Evolutionary conservation across 352 stramenopile species (phyloP), one percentile per base, ranked within the genome.

Genomic region (Aphanomyces invadans): DNA sequence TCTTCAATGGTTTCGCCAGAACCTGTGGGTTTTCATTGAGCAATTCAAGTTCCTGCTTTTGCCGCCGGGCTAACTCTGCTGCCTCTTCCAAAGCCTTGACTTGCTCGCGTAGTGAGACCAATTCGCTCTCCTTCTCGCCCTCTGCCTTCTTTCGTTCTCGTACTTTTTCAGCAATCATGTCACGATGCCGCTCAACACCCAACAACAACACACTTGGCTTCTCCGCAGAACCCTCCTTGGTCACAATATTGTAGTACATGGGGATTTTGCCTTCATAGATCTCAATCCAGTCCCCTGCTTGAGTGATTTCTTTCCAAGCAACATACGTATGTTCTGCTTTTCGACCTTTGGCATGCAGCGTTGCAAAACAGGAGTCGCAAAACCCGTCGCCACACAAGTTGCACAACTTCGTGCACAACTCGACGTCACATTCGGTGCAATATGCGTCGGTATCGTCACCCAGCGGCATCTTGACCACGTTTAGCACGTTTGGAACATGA

Each of bases 301-400:
- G 73, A 7, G 74, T 73, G 25, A 86, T 84, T 2, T 74, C 70
- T 5, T 72, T 63, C 73, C 81, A 90, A 7, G 78, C 33, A 2
- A 89, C 68, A 74, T 70, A 89, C 19, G 83, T 88, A 68, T 93
- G 85, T 29, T 74, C 65, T 19, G 68, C 59, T 26, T 88, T 89
- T 26, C 76, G 73, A n/a, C 83, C 85, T 36, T 83, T 87, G 4
- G 62, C 69, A 51, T 93, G 85, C 0, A 68, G 71, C 0, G 61
- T 61, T 0, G 45, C 49, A 56, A 88, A 93, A 46, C 85, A 93
- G 4, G 45, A 52, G 21, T 76, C 79, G 55, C 83, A 92, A 31
- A 88, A 94, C 0, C 79, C 82, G 39, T 94, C 85, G 12, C 80
- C 85, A 48, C 83, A 94, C 4, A 91, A 61, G 57, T 91, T 94